A percentile compares a stretch with the other conserved stretches of the same genome.
Evolutionary conservation across 805 yeast species (phyloP).

Genomic region (Candida parachauliodes): DNA sequence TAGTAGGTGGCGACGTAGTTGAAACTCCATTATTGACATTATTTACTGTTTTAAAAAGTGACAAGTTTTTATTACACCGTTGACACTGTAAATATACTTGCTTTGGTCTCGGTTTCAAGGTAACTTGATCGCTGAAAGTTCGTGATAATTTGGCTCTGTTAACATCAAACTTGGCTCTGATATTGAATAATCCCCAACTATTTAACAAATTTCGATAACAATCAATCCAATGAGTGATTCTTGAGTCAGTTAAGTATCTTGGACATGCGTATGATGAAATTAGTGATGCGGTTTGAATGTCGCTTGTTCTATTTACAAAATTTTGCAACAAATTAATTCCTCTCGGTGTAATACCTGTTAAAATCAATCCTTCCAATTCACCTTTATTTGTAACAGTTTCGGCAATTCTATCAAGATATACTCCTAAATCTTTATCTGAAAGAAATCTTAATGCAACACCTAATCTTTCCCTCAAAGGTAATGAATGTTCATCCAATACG

Average conservation of each 20-base stretch:
- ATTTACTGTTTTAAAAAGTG: conserved; percentile 24
- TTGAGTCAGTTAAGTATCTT: conserved; percentile 65
- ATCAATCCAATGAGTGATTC: conserved; percentile 77
- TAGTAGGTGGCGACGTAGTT: background rate
- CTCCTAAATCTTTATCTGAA: conserved; percentile 71
- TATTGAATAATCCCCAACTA: conserved; percentile 76
- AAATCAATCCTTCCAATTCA: conserved; percentile 83
- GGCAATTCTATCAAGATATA: conserved; percentile 67
- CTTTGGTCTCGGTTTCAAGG: conserved; percentile 53
- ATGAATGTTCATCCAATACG: conserved; percentile 82
- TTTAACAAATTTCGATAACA: conserved; percentile 66
- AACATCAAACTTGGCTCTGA: conserved; percentile 83
- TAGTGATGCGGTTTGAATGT: conserved; percentile 87
- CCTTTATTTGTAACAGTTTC: conserved; percentile 72
- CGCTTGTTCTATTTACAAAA: conserved; percentile 84
- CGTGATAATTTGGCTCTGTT: conserved; percentile 62
- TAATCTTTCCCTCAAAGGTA: conserved; percentile 81
- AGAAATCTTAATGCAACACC: conserved; percentile 89
- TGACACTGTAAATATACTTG: conserved; percentile 81
- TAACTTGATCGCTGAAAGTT: conserved; percentile 44
- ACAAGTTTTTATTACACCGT: conserved; percentile 73
- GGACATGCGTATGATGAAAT: conserved; percentile 82
- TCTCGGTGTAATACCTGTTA: conserved; percentile 88
- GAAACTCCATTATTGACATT: background rate
- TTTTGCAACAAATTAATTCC: conserved; percentile 81